Evolutionary conservation across 2,329 filamentous ascomycete genomes (phyloP).

Genomic region (Botryotinia globosa): DNA sequence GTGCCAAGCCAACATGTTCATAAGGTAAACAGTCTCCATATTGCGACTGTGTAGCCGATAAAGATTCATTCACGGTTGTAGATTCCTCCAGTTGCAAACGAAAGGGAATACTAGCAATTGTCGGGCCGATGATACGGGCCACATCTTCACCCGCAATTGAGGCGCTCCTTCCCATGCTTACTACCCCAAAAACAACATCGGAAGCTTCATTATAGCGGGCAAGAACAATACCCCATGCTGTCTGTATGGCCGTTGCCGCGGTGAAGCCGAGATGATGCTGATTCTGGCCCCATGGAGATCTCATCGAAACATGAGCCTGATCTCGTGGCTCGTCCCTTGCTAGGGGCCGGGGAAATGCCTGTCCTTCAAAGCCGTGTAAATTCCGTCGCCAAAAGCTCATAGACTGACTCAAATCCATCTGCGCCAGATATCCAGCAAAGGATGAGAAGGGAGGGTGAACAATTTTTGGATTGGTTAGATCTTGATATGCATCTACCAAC

Average conservation of each 20-base stretch:
- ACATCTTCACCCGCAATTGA: not conserved
- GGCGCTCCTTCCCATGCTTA: constrained; percentile 44
- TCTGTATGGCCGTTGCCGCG: not conserved
- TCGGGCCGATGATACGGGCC: not conserved
- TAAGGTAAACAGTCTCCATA: not conserved
- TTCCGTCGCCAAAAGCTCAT: not conserved
- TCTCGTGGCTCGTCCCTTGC: not conserved
- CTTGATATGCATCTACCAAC: not conserved
- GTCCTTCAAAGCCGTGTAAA: not conserved
- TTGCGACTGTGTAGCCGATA: not conserved
- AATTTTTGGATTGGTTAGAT: not conserved
- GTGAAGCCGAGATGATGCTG: not conserved
- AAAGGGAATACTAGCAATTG: not conserved
- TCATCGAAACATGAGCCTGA: not conserved
- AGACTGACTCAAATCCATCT: not conserved
- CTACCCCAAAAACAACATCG: constrained; percentile 45
- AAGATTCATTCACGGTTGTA: not conserved
- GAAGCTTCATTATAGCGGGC: constrained; percentile 40
- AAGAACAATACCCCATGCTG: constrained; percentile 43
- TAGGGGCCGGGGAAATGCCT: not conserved
- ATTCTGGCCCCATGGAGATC: not conserved
- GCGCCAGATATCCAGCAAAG: not conserved
- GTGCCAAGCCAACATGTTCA: not conserved
- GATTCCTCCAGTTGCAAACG: not conserved
- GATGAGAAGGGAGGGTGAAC: not conserved